Conservation (phyloP, 192 early-diverging fungal species). For the Coemansia sp. region DNA sequence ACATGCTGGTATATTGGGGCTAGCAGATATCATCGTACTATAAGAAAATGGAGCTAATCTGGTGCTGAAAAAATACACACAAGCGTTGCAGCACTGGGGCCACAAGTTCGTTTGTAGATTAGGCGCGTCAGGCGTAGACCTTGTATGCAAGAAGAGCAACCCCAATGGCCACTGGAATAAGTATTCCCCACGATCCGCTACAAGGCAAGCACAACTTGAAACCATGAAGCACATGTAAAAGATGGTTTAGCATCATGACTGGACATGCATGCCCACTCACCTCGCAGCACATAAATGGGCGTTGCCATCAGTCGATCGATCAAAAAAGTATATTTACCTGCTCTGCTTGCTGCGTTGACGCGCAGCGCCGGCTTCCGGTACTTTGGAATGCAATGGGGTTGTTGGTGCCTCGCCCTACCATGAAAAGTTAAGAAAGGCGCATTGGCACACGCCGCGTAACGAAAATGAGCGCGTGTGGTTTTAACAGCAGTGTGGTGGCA, state of each 20-base stretch:
- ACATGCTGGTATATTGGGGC: background rate
- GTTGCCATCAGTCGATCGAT: too few species aligned
- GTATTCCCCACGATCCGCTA: slow-evolving; percentile 51
- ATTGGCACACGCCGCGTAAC: background rate
- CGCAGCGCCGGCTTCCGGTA: slow-evolving; percentile 6
- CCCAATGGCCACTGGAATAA: slow-evolving; percentile 53
- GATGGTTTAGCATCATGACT: too few species aligned
- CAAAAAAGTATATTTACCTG: slow-evolving; percentile 27
- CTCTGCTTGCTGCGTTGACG: slow-evolving; percentile 38
- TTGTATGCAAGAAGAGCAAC: slow-evolving; percentile 56
- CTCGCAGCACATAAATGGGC: too few species aligned
- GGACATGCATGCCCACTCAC: too few species aligned
- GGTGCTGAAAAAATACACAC: too few species aligned
- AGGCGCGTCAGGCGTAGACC: slow-evolving; percentile 43
- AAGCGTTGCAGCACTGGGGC: too few species aligned
- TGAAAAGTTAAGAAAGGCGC: background rate
- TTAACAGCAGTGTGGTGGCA: too few species aligned
- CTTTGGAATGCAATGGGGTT: background rate
- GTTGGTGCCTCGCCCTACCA: slow-evolving; percentile 32
- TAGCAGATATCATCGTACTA: background rate
- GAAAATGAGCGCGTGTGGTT: too few species aligned
- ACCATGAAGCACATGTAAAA: background rate
- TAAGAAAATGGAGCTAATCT: too few species aligned
- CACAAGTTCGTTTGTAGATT: too few species aligned
- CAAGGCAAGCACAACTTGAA: background rate